Conservation (phyloP, 2,329 filamentous ascomycete species). For the Pseudogymnoascus sp. region DNA sequence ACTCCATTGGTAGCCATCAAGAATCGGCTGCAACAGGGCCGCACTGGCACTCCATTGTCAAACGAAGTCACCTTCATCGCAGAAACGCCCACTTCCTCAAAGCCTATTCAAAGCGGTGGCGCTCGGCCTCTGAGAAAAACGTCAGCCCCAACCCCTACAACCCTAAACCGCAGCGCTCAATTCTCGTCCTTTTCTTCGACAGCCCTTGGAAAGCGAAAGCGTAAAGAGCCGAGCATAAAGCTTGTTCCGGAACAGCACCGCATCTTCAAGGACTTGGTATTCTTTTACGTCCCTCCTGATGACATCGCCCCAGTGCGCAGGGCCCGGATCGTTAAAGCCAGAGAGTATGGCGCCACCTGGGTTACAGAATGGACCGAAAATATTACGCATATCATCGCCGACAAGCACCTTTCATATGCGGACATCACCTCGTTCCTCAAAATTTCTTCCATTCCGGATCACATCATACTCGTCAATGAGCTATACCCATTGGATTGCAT, state of each 20-base stretch:
- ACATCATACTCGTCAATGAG: conserved; percentile 58
- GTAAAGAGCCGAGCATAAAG: conserved; percentile 33
- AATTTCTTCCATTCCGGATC: conserved; percentile 26
- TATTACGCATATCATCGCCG: conserved; percentile 75
- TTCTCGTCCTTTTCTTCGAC: background rate
- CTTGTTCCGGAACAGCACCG: conserved; percentile 45
- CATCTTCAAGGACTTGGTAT: conserved; percentile 54
- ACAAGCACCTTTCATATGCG: conserved; percentile 57
- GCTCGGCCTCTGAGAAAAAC: conserved; percentile 10
- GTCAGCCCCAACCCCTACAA: conserved; percentile 22
- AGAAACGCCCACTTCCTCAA: conserved; percentile 17
- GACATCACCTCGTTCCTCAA: conserved; percentile 54
- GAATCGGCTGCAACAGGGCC: background rate
- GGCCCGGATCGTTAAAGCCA: conserved; percentile 65
- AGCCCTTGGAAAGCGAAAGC: conserved; percentile 38
- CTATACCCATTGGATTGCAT: conserved; percentile 65
- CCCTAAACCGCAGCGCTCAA: background rate
- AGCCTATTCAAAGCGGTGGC: conserved; percentile 21
- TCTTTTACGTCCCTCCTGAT: conserved; percentile 78
- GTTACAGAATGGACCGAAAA: conserved; percentile 17
- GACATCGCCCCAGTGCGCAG: conserved; percentile 61
- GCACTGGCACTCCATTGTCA: background rate
- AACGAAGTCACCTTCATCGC: conserved; percentile 8
- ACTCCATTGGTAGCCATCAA: conserved; percentile 1
- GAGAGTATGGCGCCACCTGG: conserved; percentile 65